Conservation (phyloP, 306 rosid species). For the Vachellia collinsii region DNA sequence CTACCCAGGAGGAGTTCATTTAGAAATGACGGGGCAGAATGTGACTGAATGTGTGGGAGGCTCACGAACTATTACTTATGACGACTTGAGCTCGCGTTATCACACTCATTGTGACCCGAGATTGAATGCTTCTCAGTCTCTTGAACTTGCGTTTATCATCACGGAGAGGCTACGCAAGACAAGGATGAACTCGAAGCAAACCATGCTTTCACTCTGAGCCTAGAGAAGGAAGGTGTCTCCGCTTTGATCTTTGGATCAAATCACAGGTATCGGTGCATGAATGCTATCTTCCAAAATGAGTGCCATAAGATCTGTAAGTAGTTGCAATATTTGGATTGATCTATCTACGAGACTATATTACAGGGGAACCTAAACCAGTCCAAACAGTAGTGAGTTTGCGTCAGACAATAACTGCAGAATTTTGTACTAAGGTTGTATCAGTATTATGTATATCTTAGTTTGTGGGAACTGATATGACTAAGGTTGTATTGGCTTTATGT, state of each 20-base stretch:
- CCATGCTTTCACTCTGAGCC: slow-evolving; percentile 13
- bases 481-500: background rate
- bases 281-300: background rate
- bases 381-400: background rate
- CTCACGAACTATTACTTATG: slow-evolving; percentile 51
- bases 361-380: slow-evolving; percentile 7
- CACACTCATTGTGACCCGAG: slow-evolving; percentile 65
- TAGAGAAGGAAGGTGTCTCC: slow-evolving; percentile 21
- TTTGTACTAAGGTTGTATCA: background rate
- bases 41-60: slow-evolving; percentile 66
- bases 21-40: slow-evolving; percentile 61
- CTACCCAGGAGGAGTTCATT: slow-evolving; percentile 59
- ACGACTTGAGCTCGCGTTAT: slow-evolving; percentile 63
- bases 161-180: slow-evolving; percentile 56
- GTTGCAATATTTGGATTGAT: background rate
- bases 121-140: slow-evolving; percentile 62
- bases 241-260: slow-evolving; percentile 4
- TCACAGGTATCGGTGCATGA: background rate
- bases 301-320: background rate
- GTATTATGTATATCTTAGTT: background rate
- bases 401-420: background rate
- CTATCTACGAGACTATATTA: background rate
- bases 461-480: background rate
- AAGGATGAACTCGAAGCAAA: slow-evolving; percentile 44
- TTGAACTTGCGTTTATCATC: slow-evolving; percentile 54